These are phyloP conservation scores for Tricholoma matsutake DNA, from an alignment of 768 basidiomycete genomes.

Conservation along the genomic window DNA sequence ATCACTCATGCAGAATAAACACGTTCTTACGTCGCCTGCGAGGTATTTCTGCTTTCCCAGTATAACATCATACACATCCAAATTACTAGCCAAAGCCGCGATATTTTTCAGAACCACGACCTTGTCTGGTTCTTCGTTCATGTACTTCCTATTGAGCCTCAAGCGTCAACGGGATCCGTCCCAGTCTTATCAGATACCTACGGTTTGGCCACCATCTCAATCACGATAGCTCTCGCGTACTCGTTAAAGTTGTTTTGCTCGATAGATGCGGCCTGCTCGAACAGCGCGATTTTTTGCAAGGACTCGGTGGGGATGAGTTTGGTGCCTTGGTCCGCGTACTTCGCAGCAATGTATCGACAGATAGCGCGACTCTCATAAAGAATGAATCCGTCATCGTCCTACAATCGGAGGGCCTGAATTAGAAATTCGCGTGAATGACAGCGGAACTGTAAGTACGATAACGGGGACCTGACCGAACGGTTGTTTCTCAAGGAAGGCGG, in stretches of 20 bases:
- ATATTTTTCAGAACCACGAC: constrained; percentile 19
- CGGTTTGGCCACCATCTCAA: constrained; percentile 52
- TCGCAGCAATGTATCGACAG: constrained; percentile 45
- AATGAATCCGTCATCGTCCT: constrained; percentile 23
- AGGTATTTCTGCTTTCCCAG: constrained; percentile 55
- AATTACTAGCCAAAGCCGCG: constrained; percentile 32
- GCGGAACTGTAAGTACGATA: constrained; percentile 13
- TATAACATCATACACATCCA: constrained; percentile 55
- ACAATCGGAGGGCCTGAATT: background rate
- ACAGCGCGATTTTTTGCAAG: constrained; percentile 35
- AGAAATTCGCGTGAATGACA: background rate
- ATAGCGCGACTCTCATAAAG: constrained; percentile 48
- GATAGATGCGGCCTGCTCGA: constrained; percentile 51
- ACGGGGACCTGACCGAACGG: constrained; percentile 48
- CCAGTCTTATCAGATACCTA: constrained; percentile 21
- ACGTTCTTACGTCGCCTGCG: constrained; percentile 44
- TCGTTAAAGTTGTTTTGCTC: constrained; percentile 56
- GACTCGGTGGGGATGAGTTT: constrained; percentile 45
- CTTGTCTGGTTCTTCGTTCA: background rate
- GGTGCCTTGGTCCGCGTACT: constrained; percentile 48
- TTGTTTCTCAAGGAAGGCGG: constrained; percentile 36
- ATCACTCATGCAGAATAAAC: background rate
- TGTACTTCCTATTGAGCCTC: background rate
- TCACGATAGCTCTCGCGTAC: constrained; percentile 36
- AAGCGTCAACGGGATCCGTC: background rate